A percentile compares a stretch with the other conserved stretches of the same genome.
phyloP scores from a whole-genome alignment of 257 asterid species.

The Forsythia viridissima region DNA sequence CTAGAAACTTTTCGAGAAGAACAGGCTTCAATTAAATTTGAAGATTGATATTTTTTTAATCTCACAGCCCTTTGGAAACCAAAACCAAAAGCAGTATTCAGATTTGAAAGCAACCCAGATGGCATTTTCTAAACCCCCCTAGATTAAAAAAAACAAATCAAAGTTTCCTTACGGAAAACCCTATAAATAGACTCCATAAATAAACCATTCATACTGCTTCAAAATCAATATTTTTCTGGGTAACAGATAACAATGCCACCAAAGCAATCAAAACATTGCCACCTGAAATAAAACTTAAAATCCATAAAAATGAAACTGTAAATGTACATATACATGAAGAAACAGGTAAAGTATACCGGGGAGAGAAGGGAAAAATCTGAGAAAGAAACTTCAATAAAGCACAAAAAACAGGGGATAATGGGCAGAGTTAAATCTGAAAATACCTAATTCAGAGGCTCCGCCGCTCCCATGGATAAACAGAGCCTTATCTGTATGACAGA shows the following conservation, averaged over 20 bases:
- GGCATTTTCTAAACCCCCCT: conserved; percentile 39
- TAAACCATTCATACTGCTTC: background rate
- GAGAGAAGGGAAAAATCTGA: background rate
- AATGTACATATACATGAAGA: background rate
- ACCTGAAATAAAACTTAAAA: conserved; percentile 18
- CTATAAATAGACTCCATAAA: conserved; percentile 15
- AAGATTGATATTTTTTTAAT: conserved; percentile 34
- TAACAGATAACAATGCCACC: background rate
- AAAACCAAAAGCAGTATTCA: conserved; percentile 39
- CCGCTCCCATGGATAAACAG: background rate
- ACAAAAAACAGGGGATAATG: background rate
- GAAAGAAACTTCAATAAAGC: background rate
- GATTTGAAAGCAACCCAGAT: conserved; percentile 49
- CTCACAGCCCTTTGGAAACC: conserved; percentile 47
- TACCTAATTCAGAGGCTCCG: conserved; percentile 2
- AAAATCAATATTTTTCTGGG: background rate
- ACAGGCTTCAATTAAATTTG: conserved; percentile 28
- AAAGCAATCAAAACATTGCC: conserved; percentile 7
- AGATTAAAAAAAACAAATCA: conserved; percentile 23
- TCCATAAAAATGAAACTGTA: background rate
- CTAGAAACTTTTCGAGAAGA: conserved; percentile 20
- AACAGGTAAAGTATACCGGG: background rate
- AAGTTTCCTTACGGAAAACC: conserved; percentile 13
- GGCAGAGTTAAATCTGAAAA: background rate
- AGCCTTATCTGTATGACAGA: background rate